Evolutionary conservation across 148 eudicot species (phyloP).

Genomic region (Vaccinium vitisidaea): DNA sequence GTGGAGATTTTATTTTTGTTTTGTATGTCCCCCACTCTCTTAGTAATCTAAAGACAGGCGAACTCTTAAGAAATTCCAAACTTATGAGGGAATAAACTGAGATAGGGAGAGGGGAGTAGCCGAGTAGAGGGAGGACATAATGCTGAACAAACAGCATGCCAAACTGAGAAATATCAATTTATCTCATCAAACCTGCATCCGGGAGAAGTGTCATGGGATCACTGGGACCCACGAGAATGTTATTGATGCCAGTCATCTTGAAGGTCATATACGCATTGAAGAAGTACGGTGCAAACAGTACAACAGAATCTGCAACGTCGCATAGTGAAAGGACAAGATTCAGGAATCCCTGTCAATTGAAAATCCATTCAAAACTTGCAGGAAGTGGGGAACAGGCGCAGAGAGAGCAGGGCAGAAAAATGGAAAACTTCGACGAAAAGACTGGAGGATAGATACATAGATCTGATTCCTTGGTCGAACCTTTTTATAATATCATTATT

Average conservation of each 20-base stretch:
- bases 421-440: neutral
- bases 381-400: neutral
- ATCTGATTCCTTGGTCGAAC: neutral
- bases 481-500: neutral
- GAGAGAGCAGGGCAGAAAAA: neutral
- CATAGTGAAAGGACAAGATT: conserved; percentile 35
- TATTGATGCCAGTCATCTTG: conserved; percentile 32
- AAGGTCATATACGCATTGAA: conserved; percentile 38
- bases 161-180: neutral
- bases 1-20: neutral
- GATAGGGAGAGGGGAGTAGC: neutral
- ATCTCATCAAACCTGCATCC: conserved; percentile 28
- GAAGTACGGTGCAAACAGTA: conserved; percentile 43
- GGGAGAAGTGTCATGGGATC: conserved; percentile 34
- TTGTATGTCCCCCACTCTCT: neutral
- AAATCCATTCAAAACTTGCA: neutral
- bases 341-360: conserved; percentile 28
- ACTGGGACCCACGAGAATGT: conserved; percentile 35
- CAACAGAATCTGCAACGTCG: conserved; percentile 31
- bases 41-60: neutral
- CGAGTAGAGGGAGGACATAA: neutral
- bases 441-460: neutral
- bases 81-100: neutral
- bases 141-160: neutral
- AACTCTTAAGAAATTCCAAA: neutral